A percentile compares a stretch with the other conserved stretches of the same genome.
These are phyloP conservation scores for Yamadazyma tumulicola DNA, from an alignment of 805 yeast species.

Conservation along the genomic window DNA sequence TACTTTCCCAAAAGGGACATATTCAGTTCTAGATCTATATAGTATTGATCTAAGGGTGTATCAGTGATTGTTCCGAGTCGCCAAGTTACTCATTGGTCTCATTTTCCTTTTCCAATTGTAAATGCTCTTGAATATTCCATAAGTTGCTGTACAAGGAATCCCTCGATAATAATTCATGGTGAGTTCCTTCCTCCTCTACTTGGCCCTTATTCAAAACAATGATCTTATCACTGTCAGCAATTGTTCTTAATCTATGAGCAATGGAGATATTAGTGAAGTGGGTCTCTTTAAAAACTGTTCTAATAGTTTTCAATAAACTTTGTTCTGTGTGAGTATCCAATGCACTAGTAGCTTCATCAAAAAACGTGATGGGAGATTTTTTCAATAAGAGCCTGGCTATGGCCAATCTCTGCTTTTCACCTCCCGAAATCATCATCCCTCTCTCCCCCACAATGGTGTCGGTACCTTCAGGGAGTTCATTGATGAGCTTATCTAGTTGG, in stretches of 20 bases:
- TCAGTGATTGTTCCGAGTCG: too few species aligned
- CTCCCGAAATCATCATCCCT: slow-evolving; percentile 99
- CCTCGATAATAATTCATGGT: slow-evolving; percentile 52
- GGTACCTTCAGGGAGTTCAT: slow-evolving; percentile 77
- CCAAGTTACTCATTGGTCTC: slow-evolving; percentile 11
- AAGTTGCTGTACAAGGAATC: slow-evolving; percentile 70
- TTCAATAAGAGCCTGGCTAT: slow-evolving; percentile 88
- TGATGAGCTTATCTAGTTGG: slow-evolving; percentile 58
- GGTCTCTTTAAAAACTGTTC: slow-evolving; percentile 54
- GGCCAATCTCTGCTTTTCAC: slow-evolving; percentile 94
- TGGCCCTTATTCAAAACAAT: slow-evolving; percentile 77
- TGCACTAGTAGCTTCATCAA: slow-evolving; percentile 97
- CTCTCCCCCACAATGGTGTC: slow-evolving; percentile 91
- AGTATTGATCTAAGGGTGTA: too few species aligned
- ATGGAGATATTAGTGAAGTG: slow-evolving; percentile 79
- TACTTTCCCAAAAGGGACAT: too few species aligned
- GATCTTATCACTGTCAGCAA: slow-evolving; percentile 91
- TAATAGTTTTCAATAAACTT: slow-evolving; percentile 70
- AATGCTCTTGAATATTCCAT: slow-evolving; percentile 90
- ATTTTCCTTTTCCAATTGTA: slow-evolving; percentile 45
- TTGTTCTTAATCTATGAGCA: slow-evolving; percentile 91
- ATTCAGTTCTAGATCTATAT: too few species aligned
- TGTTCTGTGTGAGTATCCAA: slow-evolving; percentile 96
- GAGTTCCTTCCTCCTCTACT: slow-evolving; percentile 88
- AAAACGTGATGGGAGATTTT: slow-evolving; percentile 83